These are phyloP conservation scores for Cucurbita maxima DNA, from an alignment of 306 rosid species.

Conservation along the genomic window DNA sequence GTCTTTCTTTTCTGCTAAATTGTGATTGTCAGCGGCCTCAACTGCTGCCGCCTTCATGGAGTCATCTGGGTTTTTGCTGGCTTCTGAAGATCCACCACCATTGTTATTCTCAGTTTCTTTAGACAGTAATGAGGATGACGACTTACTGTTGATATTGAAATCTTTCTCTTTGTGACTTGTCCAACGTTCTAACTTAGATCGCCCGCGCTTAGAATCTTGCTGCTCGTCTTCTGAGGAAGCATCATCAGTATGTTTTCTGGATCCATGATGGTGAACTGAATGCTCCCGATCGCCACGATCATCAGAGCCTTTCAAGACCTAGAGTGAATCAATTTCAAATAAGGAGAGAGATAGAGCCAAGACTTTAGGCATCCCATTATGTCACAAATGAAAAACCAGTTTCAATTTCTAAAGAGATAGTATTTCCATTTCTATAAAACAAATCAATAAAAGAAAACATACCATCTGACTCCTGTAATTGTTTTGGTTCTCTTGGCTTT, in stretches of 20 bases:
- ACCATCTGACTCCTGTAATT: constrained; percentile 65
- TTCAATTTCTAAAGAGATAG: not conserved
- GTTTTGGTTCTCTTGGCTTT: constrained; percentile 58
- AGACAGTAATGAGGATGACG: constrained; percentile 39
- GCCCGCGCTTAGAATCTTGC: constrained; percentile 60
- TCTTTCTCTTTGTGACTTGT: constrained; percentile 86
- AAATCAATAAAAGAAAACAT: constrained; percentile 29
- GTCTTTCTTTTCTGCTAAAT: constrained; percentile 45
- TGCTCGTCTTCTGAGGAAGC: constrained; percentile 67
- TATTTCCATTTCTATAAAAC: not conserved
- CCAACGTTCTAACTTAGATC: constrained; percentile 97
- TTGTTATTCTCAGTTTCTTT: constrained; percentile 41
- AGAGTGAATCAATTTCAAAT: constrained; percentile 7
- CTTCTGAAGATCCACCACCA: constrained; percentile 34
- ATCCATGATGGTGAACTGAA: constrained; percentile 23
- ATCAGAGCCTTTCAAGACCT: constrained; percentile 59
- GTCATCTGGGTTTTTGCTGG: constrained; percentile 43
- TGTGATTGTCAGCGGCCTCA: constrained; percentile 27
- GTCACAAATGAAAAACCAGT: not conserved
- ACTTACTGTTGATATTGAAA: constrained; percentile 40
- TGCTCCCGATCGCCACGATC: constrained; percentile 20
- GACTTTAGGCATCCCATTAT: not conserved
- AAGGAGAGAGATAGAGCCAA: not conserved
- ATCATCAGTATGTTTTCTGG: constrained; percentile 49
- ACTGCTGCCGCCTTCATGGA: constrained; percentile 26